Evolutionary conservation across 2,329 filamentous ascomycete genomes (phyloP), one percentile per base, ranked within the genome.

Genomic region (Ascomycota sp.): DNA sequence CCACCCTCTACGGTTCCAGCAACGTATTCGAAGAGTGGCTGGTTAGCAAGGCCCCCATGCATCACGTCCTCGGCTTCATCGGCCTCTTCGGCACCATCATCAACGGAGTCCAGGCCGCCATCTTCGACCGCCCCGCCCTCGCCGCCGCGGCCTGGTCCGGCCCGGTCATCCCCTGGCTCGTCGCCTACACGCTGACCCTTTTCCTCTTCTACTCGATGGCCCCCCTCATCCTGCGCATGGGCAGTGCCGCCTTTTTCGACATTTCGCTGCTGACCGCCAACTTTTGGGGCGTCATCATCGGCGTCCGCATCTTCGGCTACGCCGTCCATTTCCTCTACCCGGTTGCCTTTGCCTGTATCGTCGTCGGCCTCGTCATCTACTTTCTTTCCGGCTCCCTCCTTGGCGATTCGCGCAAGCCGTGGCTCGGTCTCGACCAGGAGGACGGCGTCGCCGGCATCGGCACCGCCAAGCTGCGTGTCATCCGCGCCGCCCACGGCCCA

Each of bases 21-120:
- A 98, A 98, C 53, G 79, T 86, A 4, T 76, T 81, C 30, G 86
- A 98, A 54, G 89, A 98, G 56, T 95, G 82, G 63, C 72, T 94
- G 36, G 86, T 95, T 38, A 77, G 69, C 46, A 81, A 77, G 49
- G 65, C 75, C 1, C 86, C 86, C 29, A 63, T 92, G 42, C 93
- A 93, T 57, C 86, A 95, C 54, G 86, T 95, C 21, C 65, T 98
- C 20, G 79, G 81, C 32, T 91, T 93, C 56, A 63, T 98, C 32
- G 83, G 80, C 20, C 66, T 93, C 47, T 92, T 80, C 56, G 89
- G 74, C 34, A 74, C 82, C 56, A 59, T 82, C 48, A 92, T 95
- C 69, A 93, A 91, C 57, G 89, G 85, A 39, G 69, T 77, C 23
- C 82, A 92, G 47, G 80, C 82, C 10, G 78, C 70, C 41, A 93